phyloP scores from a whole-genome alignment of 768 basidiomycete species.

The Dentipellis sp. region DNA sequence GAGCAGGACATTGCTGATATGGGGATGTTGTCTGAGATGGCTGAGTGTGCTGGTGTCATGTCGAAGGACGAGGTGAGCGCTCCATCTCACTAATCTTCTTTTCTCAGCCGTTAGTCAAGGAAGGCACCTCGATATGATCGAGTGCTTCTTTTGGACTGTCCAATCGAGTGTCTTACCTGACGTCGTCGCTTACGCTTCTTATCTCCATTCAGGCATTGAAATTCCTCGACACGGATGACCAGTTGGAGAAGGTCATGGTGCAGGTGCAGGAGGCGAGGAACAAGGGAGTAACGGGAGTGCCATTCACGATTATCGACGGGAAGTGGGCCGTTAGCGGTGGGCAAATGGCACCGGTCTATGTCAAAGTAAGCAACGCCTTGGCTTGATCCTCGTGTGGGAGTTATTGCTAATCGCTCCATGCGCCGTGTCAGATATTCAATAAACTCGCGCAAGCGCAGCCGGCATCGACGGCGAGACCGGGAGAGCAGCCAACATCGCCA shows the following conservation, averaged over 20 bases:
- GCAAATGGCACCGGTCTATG: constrained; percentile 61
- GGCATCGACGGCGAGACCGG: constrained; percentile 6
- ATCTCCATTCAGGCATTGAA: constrained; percentile 36
- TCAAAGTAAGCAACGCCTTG: constrained; percentile 37
- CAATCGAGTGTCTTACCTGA: neutral
- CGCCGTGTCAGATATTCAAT: constrained; percentile 9
- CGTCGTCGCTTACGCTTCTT: neutral
- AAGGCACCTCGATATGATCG: neutral
- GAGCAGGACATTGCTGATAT: constrained; percentile 53
- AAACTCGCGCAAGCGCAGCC: constrained; percentile 6
- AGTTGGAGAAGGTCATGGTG: constrained; percentile 51
- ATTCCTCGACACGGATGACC: constrained; percentile 60
- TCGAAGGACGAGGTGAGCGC: constrained; percentile 45
- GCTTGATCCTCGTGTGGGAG: neutral
- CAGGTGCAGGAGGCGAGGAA: constrained; percentile 53
- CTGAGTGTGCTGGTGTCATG: constrained; percentile 49
- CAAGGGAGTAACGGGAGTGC: constrained; percentile 70
- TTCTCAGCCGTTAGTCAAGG: neutral
- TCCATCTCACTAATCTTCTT: constrained; percentile 7
- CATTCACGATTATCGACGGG: constrained; percentile 69
- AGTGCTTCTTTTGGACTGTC: neutral
- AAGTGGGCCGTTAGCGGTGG: constrained; percentile 73
- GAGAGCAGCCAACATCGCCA: neutral
- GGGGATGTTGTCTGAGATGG: constrained; percentile 48
- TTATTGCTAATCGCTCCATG: neutral